Percentiles rank a stretch among this genome's conserved stretches.
Conservation (phyloP, 768 basidiomycete genomes). For the Flagelloscypha sp. region DNA sequence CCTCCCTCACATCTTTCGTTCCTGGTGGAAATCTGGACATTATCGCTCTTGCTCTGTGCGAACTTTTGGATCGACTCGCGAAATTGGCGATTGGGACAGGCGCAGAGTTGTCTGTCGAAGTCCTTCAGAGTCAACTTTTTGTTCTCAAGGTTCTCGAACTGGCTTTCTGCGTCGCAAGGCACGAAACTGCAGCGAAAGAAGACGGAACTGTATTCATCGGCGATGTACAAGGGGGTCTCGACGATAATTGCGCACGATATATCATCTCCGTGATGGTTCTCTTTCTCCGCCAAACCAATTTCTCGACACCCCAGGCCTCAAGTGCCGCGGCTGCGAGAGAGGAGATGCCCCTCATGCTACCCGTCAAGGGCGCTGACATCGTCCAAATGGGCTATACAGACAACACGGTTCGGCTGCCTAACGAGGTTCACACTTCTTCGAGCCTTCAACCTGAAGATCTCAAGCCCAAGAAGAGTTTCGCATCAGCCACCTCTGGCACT, state of each 20-base stretch:
- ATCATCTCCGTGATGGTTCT: conserved; percentile 74
- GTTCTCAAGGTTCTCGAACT: conserved; percentile 74
- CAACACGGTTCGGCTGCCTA: conserved; percentile 7
- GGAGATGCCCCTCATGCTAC: conserved; percentile 48
- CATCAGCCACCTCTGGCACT: conserved; percentile 31
- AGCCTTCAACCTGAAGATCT: conserved; percentile 26
- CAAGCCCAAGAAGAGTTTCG: conserved; percentile 24
- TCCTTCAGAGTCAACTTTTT: conserved; percentile 81
- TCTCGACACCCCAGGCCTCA: no score
- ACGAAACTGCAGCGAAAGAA: conserved; percentile 77
- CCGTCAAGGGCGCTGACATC: conserved; percentile 52
- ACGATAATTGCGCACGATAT: conserved; percentile 77
- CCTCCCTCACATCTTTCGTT: conserved; percentile 74
- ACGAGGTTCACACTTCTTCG: conserved; percentile 31
- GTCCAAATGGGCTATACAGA: conserved; percentile 57
- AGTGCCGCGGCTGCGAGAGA: no score
- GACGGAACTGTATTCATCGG: no score
- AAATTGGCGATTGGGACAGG: conserved; percentile 43
- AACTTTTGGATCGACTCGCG: conserved; percentile 68
- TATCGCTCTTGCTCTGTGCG: conserved; percentile 70
- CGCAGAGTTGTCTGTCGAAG: conserved; percentile 52
- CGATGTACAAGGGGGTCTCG: no score
- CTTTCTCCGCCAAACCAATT: conserved; percentile 74
- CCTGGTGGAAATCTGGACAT: conserved; percentile 70
- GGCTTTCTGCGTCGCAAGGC: no score